A percentile compares a stretch with the other conserved stretches of the same genome.
Conservation (phyloP, 108 stramenopile species). For the Poteriospumella lacustris region DNA sequence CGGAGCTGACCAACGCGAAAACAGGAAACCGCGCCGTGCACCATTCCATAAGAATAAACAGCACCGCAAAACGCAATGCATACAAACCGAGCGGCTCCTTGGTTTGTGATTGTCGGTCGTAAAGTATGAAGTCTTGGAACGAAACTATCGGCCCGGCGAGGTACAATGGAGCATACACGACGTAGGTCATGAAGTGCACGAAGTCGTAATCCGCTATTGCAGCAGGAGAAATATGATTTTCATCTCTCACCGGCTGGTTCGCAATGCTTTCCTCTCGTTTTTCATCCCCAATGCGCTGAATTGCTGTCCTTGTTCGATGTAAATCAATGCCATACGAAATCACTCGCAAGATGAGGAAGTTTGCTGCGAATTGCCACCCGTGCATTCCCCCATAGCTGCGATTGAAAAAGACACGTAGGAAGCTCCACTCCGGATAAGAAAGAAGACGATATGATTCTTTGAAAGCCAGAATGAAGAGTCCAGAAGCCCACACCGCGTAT, state of each 20-base stretch:
- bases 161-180: slow-evolving; percentile 54
- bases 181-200: slow-evolving; percentile 38
- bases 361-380: background rate
- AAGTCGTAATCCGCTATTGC: slow-evolving; percentile 44
- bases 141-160: slow-evolving; percentile 57
- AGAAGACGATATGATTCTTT: slow-evolving; percentile 12
- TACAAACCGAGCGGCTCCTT: background rate
- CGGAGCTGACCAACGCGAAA: slow-evolving; percentile 19
- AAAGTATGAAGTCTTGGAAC: slow-evolving; percentile 48
- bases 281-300: no score
- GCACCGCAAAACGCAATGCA: slow-evolving; percentile 11
- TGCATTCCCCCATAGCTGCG: background rate
- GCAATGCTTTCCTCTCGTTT: no score
- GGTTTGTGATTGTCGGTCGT: background rate
- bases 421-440: background rate
- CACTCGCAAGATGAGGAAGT: slow-evolving; percentile 1
- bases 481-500: background rate
- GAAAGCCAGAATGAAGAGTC: background rate
- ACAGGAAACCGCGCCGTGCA: background rate
- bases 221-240: no score
- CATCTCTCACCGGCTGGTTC: no score
- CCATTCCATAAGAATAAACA: slow-evolving; percentile 22
- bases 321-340: slow-evolving; percentile 11
- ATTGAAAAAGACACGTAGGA: background rate
- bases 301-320: no score